Evolutionary conservation across 2,329 filamentous ascomycete genomes (phyloP).

Genomic region (Xylariaceae sp.): DNA sequence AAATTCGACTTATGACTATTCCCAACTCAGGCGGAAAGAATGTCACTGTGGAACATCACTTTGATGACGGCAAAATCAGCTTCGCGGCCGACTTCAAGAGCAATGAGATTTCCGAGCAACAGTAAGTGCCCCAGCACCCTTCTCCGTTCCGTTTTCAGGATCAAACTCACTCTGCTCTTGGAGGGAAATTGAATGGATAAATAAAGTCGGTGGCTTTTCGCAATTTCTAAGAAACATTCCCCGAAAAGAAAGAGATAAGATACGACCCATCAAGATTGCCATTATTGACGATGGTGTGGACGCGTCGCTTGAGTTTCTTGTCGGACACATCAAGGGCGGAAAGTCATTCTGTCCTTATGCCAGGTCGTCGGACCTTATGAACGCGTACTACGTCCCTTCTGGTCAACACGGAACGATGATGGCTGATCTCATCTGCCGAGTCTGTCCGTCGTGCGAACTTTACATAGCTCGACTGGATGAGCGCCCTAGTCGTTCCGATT

Average conservation of each 20-base stretch:
- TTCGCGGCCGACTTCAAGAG: too few relatives aligned
- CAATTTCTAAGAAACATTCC: neutral
- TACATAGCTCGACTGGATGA: neutral
- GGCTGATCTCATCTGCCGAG: neutral
- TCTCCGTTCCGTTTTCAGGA: too few relatives aligned
- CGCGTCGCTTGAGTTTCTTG: conserved; percentile 23
- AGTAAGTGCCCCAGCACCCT: too few relatives aligned
- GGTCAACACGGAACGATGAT: neutral
- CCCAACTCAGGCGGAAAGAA: too few relatives aligned
- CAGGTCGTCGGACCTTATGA: conserved; percentile 23
- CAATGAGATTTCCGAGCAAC: too few relatives aligned
- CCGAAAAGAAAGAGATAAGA: neutral
- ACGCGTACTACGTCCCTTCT: conserved; percentile 4
- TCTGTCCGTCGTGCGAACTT: neutral
- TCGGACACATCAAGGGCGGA: conserved; percentile 27
- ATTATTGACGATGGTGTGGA: conserved; percentile 41
- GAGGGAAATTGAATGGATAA: neutral
- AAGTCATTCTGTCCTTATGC: conserved; percentile 27
- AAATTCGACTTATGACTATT: too few relatives aligned
- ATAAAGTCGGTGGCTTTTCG: neutral
- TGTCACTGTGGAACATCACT: too few relatives aligned
- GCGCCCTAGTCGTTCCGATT: neutral
- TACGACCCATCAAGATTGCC: conserved; percentile 30
- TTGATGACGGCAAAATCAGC: too few relatives aligned
- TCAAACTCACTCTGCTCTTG: too few relatives aligned